Evolutionary conservation across 441 rosid genomes (phyloP), one percentile per base, ranked within the genome.

Genomic region (Aquilaria agallochum): DNA sequence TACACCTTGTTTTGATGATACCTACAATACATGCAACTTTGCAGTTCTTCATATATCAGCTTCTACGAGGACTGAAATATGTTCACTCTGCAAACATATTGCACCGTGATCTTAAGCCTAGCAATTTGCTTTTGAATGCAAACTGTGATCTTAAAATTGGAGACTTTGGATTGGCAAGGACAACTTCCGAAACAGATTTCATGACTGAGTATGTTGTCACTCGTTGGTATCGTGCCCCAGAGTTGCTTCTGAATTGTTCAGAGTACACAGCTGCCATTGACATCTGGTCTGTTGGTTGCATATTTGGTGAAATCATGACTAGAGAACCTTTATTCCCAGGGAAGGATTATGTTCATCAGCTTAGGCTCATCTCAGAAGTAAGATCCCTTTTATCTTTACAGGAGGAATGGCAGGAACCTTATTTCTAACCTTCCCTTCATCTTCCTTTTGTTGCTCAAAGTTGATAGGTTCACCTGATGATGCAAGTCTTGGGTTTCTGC

Each of bases 221-320:
- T 20, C 74, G 85, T 11, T 80, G 81, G 82, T 80, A 80, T 71
- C 76, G 85, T 32, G 85, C 85, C 9, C 82, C 85, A 0, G 85
- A 80, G 68, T 67, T 80, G 72, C 82, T 80, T 48, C 82, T 80
- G 12, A 80, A 80, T 44, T 80, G 85, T 68, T 70, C 85, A 11
- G 85, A 80, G 68, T 80, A 80, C 69, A 80, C 85, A n/a, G 85
- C 82, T 47, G 82, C 85, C 32, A 87, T 82, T 45, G 93, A 87
- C 73, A 78, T 80, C 5, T 87, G 93, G 90, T 82, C 90, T 64
- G 88, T 82, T 66, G 93, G 93, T 68, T 87, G 93, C 72, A 87
- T 87, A 64, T 75, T 87, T 59, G 93, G 83, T 58, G 93, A 87
- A 67, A 87, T 84, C 15, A 73, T 78, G 69, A 87, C 90, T 11